Percentiles rank a stretch among this genome's conserved stretches.
Evolutionary conservation across 768 basidiomycete genomes (phyloP).

Genomic region (Epithele typhae): DNA sequence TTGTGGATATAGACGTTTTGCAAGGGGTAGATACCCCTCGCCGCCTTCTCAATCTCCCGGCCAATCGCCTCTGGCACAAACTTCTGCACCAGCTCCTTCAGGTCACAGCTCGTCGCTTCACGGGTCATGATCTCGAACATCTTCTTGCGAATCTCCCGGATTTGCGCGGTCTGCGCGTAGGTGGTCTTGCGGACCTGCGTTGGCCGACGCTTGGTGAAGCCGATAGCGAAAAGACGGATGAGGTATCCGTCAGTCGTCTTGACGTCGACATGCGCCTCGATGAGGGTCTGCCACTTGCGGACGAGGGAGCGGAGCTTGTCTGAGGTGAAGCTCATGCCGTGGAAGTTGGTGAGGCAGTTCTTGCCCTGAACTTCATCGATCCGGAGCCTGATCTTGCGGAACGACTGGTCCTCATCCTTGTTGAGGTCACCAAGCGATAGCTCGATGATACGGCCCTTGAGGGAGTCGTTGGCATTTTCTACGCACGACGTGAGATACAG

Average conservation of each 20-base stretch:
- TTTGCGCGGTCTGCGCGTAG: slow-evolving; percentile 92
- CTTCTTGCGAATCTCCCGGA: slow-evolving; percentile 97
- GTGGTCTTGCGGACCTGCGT: slow-evolving; percentile 98
- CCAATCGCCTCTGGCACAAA: slow-evolving; percentile 99
- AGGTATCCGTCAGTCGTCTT: slow-evolving; percentile 99
- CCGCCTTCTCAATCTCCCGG: slow-evolving; percentile 98
- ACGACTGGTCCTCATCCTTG: slow-evolving; percentile 99
- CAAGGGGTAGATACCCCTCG: slow-evolving; percentile 94
- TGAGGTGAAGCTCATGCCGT: slow-evolving; percentile 99
- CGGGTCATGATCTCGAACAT: slow-evolving; percentile 99
- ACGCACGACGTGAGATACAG: slow-evolving; percentile 13
- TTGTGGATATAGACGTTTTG: slow-evolving; percentile 99
- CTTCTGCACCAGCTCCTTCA: slow-evolving; percentile 98
- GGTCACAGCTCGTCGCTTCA: slow-evolving; percentile 90
- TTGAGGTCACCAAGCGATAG: slow-evolving; percentile 95
- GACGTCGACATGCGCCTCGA: slow-evolving; percentile 98
- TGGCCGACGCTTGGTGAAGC: slow-evolving; percentile 96
- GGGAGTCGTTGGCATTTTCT: slow-evolving; percentile 99
- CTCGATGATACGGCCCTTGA: slow-evolving; percentile 96
- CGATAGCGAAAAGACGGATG: slow-evolving; percentile 97
- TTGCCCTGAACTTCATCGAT: slow-evolving; percentile 96
- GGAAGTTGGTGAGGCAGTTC: slow-evolving; percentile 99
- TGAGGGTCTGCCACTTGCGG: slow-evolving; percentile 99
- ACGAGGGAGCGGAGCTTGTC: slow-evolving; percentile 99
- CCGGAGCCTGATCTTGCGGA: slow-evolving; percentile 99